phyloP scores from a whole-genome alignment of 1,139 yeast genomes.

The Meyerozyma athensensis region DNA sequence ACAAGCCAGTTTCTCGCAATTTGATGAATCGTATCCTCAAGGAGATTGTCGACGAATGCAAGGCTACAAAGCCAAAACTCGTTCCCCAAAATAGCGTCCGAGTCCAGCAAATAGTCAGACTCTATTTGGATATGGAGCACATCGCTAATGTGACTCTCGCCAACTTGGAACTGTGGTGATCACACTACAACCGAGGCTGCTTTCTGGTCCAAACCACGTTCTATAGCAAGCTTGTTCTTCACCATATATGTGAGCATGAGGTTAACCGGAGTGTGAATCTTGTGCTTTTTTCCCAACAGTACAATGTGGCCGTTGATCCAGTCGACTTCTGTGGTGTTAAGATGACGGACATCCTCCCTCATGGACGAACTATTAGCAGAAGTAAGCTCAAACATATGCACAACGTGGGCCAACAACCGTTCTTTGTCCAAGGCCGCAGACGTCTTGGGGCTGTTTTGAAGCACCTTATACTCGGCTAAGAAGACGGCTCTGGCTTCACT shows the following conservation, averaged over 20 bases:
- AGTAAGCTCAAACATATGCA: constrained; percentile 42
- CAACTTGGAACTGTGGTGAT: constrained; percentile 4
- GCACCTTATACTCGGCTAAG: constrained; percentile 29
- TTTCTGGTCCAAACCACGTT: constrained; percentile 24
- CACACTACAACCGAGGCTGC: constrained; percentile 11
- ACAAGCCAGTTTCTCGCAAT: constrained; percentile 22
- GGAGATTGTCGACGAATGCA: constrained; percentile 20
- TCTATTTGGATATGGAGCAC: constrained; percentile 11
- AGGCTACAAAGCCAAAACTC: constrained; percentile 12
- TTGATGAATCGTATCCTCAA: constrained; percentile 32
- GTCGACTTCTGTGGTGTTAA: constrained; percentile 68
- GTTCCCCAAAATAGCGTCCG: constrained; percentile 10
- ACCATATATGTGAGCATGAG: constrained; percentile 44
- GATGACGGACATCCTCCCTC: constrained; percentile 71
- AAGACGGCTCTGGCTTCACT: constrained; percentile 44
- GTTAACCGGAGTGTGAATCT: constrained; percentile 44
- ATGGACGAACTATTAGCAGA: constrained; percentile 73
- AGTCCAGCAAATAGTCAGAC: constrained; percentile 9
- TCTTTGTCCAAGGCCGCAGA: constrained; percentile 34
- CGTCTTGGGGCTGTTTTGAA: constrained; percentile 31
- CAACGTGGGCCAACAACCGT: constrained; percentile 43
- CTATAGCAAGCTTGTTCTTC: constrained; percentile 35
- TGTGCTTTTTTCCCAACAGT: constrained; percentile 42
- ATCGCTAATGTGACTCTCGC: constrained; percentile 6
- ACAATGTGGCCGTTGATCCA: constrained; percentile 74